These are phyloP conservation scores for Fomitopsis pinicola DNA, from an alignment of 1,284 basidiomycete species.

Conservation along the genomic window DNA sequence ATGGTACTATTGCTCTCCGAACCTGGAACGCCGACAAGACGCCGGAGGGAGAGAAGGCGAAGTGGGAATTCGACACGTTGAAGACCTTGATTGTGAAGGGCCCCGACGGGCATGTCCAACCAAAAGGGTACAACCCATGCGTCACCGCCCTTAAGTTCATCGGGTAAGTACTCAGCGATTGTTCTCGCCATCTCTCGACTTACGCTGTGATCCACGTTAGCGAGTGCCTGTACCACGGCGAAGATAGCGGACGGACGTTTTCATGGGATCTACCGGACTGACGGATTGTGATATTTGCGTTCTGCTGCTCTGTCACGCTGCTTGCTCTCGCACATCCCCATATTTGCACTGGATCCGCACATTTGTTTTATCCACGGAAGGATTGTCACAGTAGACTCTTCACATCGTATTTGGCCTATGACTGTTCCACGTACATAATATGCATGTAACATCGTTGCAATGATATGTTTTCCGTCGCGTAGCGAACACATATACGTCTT, in stretches of 20 bases:
- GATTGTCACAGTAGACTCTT: neutral
- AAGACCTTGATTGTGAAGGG: slow-evolving; percentile 52
- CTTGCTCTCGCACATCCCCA: neutral
- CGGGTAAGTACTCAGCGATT: slow-evolving; percentile 45
- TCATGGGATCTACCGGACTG: slow-evolving; percentile 59
- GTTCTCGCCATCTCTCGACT: neutral
- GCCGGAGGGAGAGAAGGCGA: slow-evolving; percentile 52
- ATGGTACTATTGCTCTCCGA: slow-evolving; percentile 63
- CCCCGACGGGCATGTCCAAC: slow-evolving; percentile 23
- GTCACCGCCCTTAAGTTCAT: slow-evolving; percentile 68
- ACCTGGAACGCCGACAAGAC: slow-evolving; percentile 78
- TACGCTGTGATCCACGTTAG: slow-evolving; percentile 26
- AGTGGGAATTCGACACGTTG: slow-evolving; percentile 69
- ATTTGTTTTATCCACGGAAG: neutral
- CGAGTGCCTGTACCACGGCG: slow-evolving; percentile 62
- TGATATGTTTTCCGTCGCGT: neutral
- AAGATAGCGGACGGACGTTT: slow-evolving; percentile 60
- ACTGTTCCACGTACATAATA: neutral
- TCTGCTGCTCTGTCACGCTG: neutral
- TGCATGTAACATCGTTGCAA: neutral
- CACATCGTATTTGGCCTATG: neutral
- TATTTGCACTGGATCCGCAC: neutral
- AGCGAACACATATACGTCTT: neutral
- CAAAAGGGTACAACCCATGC: slow-evolving; percentile 31
- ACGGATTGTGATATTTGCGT: neutral